Base-by-base conservation (phyloP, 2,329 filamentous ascomycete species). In the Fusarium udum region DNA sequence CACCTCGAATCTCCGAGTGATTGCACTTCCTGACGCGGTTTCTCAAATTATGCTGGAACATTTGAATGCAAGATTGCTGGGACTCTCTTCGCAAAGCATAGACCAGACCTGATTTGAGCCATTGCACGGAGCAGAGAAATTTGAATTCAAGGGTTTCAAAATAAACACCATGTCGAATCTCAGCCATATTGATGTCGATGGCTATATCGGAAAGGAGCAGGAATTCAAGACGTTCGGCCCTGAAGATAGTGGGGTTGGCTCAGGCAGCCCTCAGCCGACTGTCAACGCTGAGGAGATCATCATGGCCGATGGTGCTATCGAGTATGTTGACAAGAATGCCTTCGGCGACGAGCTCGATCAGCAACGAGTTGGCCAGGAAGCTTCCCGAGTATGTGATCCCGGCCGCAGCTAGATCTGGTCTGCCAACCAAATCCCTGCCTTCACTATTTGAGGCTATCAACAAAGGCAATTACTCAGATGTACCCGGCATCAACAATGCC, bases 311-410 rank as follows among this genome's bases (percentile, higher is more conserved):
- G 84, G 84, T 31, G 80, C 80, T 18, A 75, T 85, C 56, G 82
- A 85, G 76, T 80, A 82, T 56, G 78, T 85, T 66, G 83, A 85
- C 67, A 73, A 80, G 7, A 78, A 83, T 37, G 83, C 83, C 46
- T 75, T 85, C n/a, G 84, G 84, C 11, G 84, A 84, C 14, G 81
- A 83, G 7, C 63, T 82, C 10, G 79, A 81, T 84, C 32, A 76
- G 71, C 57, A 84, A 82, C 69, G 75, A 82, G 66, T 74, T 84
- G 20, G 67, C 75, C 43, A 75, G 78, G 60, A 80, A 80, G 63
- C 70, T 84, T 22, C 77, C 79, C 14, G 59, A 43, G 15, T 79
- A 81, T 55, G 83, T 85, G 16, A 72, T 73, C 1, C 74, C 80
- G 1, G 83, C 81, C 5, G 82, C 81, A 14, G 76, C 77, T 0